Base-by-base conservation (phyloP, 2,329 filamentous ascomycete genomes). In the Scedosporium apiospermum region DNA sequence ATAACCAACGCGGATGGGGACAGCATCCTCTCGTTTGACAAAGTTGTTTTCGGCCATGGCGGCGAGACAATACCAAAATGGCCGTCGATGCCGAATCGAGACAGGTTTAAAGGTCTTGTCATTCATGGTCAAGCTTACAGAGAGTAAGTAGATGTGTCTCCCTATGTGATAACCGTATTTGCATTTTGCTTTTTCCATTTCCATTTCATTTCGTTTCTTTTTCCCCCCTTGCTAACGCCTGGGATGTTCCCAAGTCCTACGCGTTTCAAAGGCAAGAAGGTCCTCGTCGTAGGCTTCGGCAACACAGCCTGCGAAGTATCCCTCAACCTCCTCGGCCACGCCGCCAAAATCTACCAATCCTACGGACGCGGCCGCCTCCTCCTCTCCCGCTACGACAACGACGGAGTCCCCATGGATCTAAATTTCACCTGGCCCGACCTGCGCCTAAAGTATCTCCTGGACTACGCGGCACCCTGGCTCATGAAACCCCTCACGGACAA, bases 241-340 rank as follows among this genome's bases (percentile, higher is more conserved):
- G 10, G 10, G 10, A 38, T 38, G 34, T 38, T 38, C 34, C 34
- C 30, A 58, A 18, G 63, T 58, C 14, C 51, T 7, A 18, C 51
- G 42, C 57, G 21, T 18, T 75, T 74, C 64, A 66, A 69, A 14
- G 71, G 67, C 16, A 73, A 76, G 65, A 74, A 67, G 14, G 72
- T 78, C n/a, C 65, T 78, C 6, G 68, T 78, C 1, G 67, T 78
- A 3, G 76, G 75, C 34, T 67, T 76, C 21, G 71, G 72, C 18
- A 72, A 69, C 46, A 75, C 72, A 3, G 57, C 57, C 30, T 58
- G 57, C 30, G 57, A 58, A 41, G 30, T 58, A 14, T 41, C 57
- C 26, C 30, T 70, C 1, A 66, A 66, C 7, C 63, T 76, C 7
- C 64, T 71, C 2, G 65, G 68, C 0, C 66, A 71, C 14, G 71